Evolutionary conservation across 176 grass and related monocot genomes (phyloP), one percentile per base, ranked within the genome.

Genomic region (Raddia guianensis): DNA sequence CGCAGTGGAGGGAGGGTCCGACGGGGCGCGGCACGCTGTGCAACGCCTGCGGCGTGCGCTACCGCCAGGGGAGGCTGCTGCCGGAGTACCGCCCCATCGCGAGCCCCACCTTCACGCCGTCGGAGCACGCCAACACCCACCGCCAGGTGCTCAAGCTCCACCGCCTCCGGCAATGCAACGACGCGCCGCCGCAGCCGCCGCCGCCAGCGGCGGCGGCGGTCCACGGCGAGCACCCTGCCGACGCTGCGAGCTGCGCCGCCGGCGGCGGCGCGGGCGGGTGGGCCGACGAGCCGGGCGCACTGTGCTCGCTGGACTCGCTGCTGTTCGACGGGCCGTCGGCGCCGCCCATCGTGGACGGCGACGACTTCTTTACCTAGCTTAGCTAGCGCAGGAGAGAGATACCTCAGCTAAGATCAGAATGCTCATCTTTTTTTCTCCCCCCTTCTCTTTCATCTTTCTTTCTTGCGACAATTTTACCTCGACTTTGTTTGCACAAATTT

Each of bases 1-100:
- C 95, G 34, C 92, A 92, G 56, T 94, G 92, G 95, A 76, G 95
- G 75, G 84, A 91, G 3, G 95, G 95, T 12, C 95, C 95, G 13
- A 78, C 83, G 83, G 95, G 95, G 2, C 86, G 81, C 0, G 84
- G 86, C 86, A 94, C 92, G 54, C 90, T 98, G 49, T 98, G 95
- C 88, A 98, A 98, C 73, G 95, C 92, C 0, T 94, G 95, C 43
- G 95, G 95, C 37, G 88, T 92, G 35, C 86, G 90, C 4, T 92
- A 81, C 86, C 83, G 87, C 53, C 93, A 89, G 20, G 92, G 95
- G 6, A 69, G 92, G 34, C 86, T 94, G 7, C 86, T 92, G 75
- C 92, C 90, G 54, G 95, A 98, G 87, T 98, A 98, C 86, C 89
- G 95, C 12, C 95, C 95, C 1, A 49, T 60, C 1, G 77, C 86